These are phyloP conservation scores for Boletus rubescentipes DNA, from an alignment of 768 basidiomycete genomes.

Conservation along the genomic window DNA sequence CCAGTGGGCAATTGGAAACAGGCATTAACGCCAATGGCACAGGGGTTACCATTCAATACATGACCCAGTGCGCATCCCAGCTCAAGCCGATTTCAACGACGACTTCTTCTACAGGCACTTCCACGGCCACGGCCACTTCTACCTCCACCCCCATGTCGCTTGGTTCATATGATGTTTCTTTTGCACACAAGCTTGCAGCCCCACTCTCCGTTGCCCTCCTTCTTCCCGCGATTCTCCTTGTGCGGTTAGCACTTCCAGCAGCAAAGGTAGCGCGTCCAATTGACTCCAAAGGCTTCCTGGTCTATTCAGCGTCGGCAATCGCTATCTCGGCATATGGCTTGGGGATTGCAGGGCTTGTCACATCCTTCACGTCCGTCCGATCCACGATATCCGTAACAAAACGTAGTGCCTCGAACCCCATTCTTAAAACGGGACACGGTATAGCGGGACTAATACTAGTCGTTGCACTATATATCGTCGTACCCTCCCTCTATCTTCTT, in stretches of 20 bases:
- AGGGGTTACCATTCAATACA: conserved; percentile 61
- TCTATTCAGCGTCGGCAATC: conserved; percentile 40
- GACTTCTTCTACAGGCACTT: conserved; percentile 17
- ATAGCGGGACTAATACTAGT: conserved; percentile 66
- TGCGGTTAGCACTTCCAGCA: conserved; percentile 43
- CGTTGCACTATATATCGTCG: conserved; percentile 53
- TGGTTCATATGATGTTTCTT: conserved; percentile 41
- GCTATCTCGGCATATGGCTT: conserved; percentile 52
- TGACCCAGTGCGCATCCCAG: conserved; percentile 57
- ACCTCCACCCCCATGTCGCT: conserved; percentile 18
- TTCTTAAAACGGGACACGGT: conserved; percentile 62
- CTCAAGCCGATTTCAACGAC: conserved; percentile 26
- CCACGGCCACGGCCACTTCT: conserved; percentile 14
- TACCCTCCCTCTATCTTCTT: conserved; percentile 44
- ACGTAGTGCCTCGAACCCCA: conserved; percentile 30
- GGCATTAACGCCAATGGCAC: conserved; percentile 66
- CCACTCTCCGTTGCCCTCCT: conserved; percentile 49
- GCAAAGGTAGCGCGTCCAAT: conserved; percentile 21
- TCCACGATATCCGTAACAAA: conserved; percentile 29
- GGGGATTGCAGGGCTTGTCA: conserved; percentile 61
- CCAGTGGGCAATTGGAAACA: conserved; percentile 57
- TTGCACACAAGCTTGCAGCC: conserved; percentile 46
- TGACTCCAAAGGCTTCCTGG: conserved; percentile 26
- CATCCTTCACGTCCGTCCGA: conserved; percentile 59
- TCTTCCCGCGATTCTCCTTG: conserved; percentile 41